Evolutionary conservation across 805 yeast species (phyloP), one percentile per base, ranked within the genome.

Genomic region (Wickerhamomyces queroliae): DNA sequence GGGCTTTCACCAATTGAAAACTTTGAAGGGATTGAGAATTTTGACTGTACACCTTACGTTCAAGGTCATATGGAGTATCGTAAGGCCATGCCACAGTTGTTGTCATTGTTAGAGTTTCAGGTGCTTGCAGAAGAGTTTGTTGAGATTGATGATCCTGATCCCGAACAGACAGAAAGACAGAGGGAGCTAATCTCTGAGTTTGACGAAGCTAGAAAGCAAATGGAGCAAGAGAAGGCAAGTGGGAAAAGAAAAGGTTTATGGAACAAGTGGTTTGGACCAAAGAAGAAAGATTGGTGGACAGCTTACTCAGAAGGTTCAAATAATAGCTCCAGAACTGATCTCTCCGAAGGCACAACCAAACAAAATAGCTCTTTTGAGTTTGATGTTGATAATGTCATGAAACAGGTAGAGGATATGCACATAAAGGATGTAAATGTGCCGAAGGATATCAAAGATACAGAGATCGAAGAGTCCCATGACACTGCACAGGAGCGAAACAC

Each of bases 41-140:
- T 83, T 46, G 95, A 93, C 55, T 87, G 95, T 53, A 85, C 98
- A 0, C 88, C 80, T 16, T 52, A 70, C 38, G 96, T 91, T 4
- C 89, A 84, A 44, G 99, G 99, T 1, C 99, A 93, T 65, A 87
- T 93, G 96, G 88, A 84, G n/a, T 93, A 93, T 63, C 83, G 99
- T 65, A 83, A 83, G 45, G 89, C 88, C 11, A 88, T 93, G 74
- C 99, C 99, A 1, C 78, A 77, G 50, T 69, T 93, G 33, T 58
- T 93, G 47, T 73, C 74, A 45, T 62, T 65, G 37, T 51, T 86
- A 30, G 90, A 85, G 4, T 83, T 95, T 79, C 83, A 85, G 40
- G 88, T 93, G 5, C 58, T 89, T 31, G 77, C 83, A 46, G 99
- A 93, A 43, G 96, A 90, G 58, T 93, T 93, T 56, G 82, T 85